A percentile compares a stretch with the other conserved stretches of the same genome.
Evolutionary conservation across 768 basidiomycete genomes (phyloP).

Genomic region (Tylopilus sp.): DNA sequence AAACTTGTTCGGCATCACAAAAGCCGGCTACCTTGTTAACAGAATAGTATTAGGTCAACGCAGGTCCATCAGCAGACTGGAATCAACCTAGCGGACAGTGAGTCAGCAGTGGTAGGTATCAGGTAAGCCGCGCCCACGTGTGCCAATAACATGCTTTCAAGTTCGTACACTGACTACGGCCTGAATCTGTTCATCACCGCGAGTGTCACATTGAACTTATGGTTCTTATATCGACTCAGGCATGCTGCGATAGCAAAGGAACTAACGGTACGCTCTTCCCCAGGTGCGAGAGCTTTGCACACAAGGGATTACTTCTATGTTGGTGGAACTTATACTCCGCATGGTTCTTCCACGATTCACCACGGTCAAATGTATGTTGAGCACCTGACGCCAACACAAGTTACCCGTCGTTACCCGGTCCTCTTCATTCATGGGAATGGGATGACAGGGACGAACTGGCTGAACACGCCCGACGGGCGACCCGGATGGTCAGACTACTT

Average conservation of each 20-base stretch:
- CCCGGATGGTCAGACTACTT: constrained; percentile 59
- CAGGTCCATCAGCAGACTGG: no score
- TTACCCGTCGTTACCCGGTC: constrained; percentile 39
- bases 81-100: background rate
- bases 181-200: constrained; percentile 2
- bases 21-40: no score
- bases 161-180: constrained; percentile 2
- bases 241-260: background rate
- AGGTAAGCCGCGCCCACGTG: no score
- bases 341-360: constrained; percentile 36
- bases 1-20: no score
- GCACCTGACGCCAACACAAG: constrained; percentile 40
- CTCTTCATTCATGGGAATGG: constrained; percentile 49
- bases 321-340: constrained; percentile 39
- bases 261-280: background rate
- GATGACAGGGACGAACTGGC: constrained; percentile 51
- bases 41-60: no score
- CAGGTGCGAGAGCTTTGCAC: constrained; percentile 36
- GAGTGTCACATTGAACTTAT: constrained; percentile 19
- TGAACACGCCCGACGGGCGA: constrained; percentile 53
- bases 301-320: constrained; percentile 47
- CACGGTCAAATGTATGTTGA: constrained; percentile 53
- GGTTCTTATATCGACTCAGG: constrained; percentile 9
- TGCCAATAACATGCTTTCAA: no score
- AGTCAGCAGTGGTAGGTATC: background rate